phyloP scores from a whole-genome alignment of 371 early-diverging fungal genomes.

The Mortierella sp. region DNA sequence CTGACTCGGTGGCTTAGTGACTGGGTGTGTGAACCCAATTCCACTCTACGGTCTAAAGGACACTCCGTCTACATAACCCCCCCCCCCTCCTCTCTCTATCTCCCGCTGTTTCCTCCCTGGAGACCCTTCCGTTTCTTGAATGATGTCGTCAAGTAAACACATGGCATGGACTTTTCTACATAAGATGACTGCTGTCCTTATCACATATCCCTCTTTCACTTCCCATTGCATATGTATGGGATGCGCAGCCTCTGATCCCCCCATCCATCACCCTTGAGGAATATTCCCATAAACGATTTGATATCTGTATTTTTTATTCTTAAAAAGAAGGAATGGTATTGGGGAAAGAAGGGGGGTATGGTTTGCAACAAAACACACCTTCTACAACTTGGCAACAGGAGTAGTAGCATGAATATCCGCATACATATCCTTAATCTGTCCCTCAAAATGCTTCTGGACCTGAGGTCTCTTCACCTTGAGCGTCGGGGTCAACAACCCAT shows the following conservation, averaged over 20 bases:
- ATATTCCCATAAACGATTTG: neutral
- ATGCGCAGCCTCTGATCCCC: neutral
- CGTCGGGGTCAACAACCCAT: conserved; percentile 69
- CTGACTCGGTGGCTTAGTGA: neutral
- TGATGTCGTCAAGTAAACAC: neutral
- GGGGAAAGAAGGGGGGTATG: neutral
- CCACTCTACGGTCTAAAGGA: too few relatives aligned
- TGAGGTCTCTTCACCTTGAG: conserved; percentile 81
- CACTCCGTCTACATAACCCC: too few relatives aligned
- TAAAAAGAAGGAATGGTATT: neutral
- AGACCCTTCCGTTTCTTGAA: neutral
- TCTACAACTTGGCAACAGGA: conserved; percentile 32
- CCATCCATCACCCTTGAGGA: neutral
- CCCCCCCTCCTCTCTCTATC: too few relatives aligned
- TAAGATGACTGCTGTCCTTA: neutral
- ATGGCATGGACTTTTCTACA: neutral
- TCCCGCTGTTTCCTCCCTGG: too few relatives aligned
- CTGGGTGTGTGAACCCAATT: neutral
- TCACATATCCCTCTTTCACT: neutral
- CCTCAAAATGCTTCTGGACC: conserved; percentile 69
- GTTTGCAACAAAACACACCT: neutral
- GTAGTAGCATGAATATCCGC: conserved; percentile 29
- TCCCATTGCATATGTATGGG: neutral
- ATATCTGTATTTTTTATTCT: neutral
- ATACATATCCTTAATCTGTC: conserved; percentile 68